These are phyloP conservation scores for Carex myosuroides DNA, from an alignment of 176 grass and related monocot genomes.

Conservation along the genomic window DNA sequence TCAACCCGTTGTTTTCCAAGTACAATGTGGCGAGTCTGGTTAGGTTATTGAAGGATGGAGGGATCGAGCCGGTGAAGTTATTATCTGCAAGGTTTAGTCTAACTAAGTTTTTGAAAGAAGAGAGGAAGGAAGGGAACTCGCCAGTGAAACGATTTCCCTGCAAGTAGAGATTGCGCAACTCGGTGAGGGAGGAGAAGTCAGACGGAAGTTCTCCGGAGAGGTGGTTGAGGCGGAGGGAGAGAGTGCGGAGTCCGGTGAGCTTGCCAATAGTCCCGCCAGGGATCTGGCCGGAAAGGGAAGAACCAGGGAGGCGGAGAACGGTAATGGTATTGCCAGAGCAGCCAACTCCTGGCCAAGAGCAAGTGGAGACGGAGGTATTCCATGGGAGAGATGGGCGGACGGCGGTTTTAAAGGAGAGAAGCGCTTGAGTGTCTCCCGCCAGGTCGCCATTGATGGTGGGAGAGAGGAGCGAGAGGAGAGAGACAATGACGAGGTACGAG, in stretches of 20 bases:
- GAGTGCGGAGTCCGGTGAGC: constrained; percentile 72
- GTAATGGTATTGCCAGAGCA: constrained; percentile 61
- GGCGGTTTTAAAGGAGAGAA: constrained; percentile 46
- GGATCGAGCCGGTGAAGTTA: constrained; percentile 65
- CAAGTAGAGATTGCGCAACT: constrained; percentile 86
- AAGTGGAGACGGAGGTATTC: constrained; percentile 58
- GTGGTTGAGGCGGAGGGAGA: constrained; percentile 87
- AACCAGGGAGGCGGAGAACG: constrained; percentile 65
- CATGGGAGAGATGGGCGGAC: constrained; percentile 63
- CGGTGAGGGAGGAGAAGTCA: constrained; percentile 48
- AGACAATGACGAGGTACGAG: neutral
- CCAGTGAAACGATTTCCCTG: constrained; percentile 70
- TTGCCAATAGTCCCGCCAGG: constrained; percentile 54
- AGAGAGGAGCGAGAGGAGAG: neutral
- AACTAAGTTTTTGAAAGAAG: constrained; percentile 62
- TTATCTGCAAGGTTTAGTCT: constrained; percentile 67
- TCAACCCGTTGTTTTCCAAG: constrained; percentile 55
- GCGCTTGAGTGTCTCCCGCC: constrained; percentile 32
- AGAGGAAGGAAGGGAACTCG: constrained; percentile 57
- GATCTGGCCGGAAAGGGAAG: constrained; percentile 65
- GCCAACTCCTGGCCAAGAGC: constrained; percentile 56
- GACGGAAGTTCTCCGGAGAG: constrained; percentile 52
- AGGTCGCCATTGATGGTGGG: constrained; percentile 11
- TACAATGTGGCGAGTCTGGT: constrained; percentile 63
- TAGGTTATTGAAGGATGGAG: constrained; percentile 70